Conservation (phyloP, 768 basidiomycete species). For the Termitomyces sp. region DNA sequence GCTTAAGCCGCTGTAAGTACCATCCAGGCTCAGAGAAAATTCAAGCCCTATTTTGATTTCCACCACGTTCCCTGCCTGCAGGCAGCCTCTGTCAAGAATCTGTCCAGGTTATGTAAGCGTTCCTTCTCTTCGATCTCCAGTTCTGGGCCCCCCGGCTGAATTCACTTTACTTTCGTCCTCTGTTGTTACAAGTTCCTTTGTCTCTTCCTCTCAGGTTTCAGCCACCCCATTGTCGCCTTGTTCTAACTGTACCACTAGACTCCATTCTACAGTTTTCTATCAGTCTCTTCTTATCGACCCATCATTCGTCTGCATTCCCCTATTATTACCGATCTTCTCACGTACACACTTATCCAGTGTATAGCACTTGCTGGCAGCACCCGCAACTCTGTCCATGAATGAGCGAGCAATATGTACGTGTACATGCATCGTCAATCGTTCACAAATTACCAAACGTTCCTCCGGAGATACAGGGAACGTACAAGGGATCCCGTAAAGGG, state of each 20-base stretch:
- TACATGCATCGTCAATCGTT: conserved; percentile 3
- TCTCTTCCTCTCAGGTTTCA: background rate
- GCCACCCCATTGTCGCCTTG: background rate
- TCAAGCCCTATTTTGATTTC: conserved; percentile 53
- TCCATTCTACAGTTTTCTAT: conserved; percentile 28
- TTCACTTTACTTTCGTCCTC: background rate
- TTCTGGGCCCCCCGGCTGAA: background rate
- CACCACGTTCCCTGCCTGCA: conserved; percentile 78
- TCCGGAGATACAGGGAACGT: conserved; percentile 8
- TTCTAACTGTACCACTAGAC: background rate
- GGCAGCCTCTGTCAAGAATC: conserved; percentile 48
- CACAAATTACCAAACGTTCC: conserved; percentile 6
- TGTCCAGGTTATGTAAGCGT: conserved; percentile 36
- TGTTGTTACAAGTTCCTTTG: background rate
- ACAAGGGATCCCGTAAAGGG: conserved; percentile 1
- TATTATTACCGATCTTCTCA: conserved; percentile 12
- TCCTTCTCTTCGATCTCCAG: conserved; percentile 16
- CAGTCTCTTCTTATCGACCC: conserved; percentile 47
- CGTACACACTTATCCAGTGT: conserved; percentile 1
- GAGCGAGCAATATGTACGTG: conserved; percentile 6
- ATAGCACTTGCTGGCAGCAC: background rate
- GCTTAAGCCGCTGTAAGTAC: conserved; percentile 47
- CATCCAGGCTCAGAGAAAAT: conserved; percentile 42
- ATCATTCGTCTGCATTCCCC: conserved; percentile 26
- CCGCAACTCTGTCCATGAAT: conserved; percentile 1